Evolutionary conservation across 2,329 filamentous ascomycete genomes (phyloP), one percentile per base, ranked within the genome.

Genomic region (Talaromyces marneffei): DNA sequence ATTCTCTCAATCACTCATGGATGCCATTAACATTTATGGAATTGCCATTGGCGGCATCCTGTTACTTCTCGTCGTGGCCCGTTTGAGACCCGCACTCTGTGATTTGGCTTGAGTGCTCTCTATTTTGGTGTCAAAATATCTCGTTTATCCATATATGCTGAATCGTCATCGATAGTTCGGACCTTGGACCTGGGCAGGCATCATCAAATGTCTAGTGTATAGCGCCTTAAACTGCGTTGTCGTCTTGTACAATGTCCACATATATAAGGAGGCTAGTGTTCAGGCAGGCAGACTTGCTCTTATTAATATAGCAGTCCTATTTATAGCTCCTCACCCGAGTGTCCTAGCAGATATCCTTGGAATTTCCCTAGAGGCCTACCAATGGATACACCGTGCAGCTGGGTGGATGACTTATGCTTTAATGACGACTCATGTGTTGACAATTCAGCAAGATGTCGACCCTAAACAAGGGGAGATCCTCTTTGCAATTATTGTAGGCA

Each of bases 301-400:
- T 12, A 31, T 70, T 10, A 69, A 69, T 52, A 39, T 69, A 54
- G 53, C 62, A n/a, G 65, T 66, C 57, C 65, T 61, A 44, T 65
- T 70, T 53, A 62, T 53, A 14, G 39, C 59, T 16, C 61, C 62
- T 44, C 65, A 70, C 37, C 53, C 67, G 4, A 63, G 62, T 58
- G 63, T 62, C 33, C 52, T 69, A 23, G 64, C 63, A 42, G 61
- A 67, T 37, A 42, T 66, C 35, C 58, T 68, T 48, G 63, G 64
- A 14, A 63, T 69, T 29, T 63, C 42, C 1, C 33, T 37, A 37
- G 33, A 37, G 14, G 57, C 59, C 27, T 69, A 54, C 62, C 55
- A 61, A 10, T 46, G 23, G 33, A 66, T 69, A 29, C 63, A 70
- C 56, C 57, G 60, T 63, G 61, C 63, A 53, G 61, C 61, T 8